phyloP scores from a whole-genome alignment of 2,329 filamentous ascomycete genomes.

The Clonostachys solani region DNA sequence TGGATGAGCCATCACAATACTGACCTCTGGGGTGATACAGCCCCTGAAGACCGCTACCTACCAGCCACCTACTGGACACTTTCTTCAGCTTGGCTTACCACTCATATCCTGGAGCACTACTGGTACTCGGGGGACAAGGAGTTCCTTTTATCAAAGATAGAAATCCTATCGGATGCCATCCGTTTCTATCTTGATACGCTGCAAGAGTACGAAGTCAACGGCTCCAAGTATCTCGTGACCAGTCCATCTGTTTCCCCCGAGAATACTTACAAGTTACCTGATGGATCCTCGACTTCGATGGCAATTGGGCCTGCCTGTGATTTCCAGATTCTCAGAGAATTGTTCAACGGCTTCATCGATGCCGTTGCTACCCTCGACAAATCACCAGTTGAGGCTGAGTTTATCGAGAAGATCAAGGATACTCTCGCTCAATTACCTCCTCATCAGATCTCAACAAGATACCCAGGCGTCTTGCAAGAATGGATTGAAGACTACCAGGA shows the following conservation, averaged over 20 bases:
- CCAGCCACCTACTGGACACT: constrained; percentile 4
- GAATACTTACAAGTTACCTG: constrained; percentile 12
- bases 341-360: constrained; percentile 5
- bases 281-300: neutral
- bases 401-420: constrained; percentile 2
- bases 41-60: constrained; percentile 4
- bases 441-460: neutral
- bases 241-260: constrained; percentile 19
- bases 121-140: constrained; percentile 1
- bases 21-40: constrained; percentile 26
- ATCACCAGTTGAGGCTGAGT: neutral
- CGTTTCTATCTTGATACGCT: constrained; percentile 1
- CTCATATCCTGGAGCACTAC: constrained; percentile 3
- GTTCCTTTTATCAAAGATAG: constrained; percentile 21
- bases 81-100: constrained; percentile 2
- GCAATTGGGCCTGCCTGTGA: constrained; percentile 5
- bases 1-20: constrained; percentile 30
- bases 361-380: constrained; percentile 3
- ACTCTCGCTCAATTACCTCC: neutral
- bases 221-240: constrained; percentile 15
- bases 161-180: constrained; percentile 1
- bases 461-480: constrained; percentile 16
- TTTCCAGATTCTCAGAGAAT: constrained; percentile 7
- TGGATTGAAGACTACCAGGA: constrained; percentile 31
- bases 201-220: constrained; percentile 17